Evolutionary conservation across 768 basidiomycete genomes (phyloP).

Genomic region (Podaxis carcinomalis): DNA sequence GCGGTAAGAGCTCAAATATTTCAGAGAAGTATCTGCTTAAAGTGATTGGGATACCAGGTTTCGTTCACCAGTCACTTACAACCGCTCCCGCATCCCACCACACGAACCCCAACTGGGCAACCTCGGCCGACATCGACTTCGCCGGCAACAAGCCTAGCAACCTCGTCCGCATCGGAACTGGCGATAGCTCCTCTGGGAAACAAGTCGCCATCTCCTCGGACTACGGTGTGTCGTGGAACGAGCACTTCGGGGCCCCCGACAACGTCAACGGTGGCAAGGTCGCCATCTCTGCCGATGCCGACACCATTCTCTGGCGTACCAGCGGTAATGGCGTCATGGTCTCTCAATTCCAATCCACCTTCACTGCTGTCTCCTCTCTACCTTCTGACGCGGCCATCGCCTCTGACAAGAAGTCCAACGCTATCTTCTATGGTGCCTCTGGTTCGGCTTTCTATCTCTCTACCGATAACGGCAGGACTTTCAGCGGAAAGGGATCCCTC

Average conservation of each 20-base stretch:
- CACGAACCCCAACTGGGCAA: constrained; percentile 44
- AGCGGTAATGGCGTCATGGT: constrained; percentile 44
- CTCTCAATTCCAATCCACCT: constrained; percentile 45
- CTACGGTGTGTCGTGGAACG: constrained; percentile 51
- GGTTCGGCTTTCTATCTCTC: constrained; percentile 57
- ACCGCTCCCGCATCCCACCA: constrained; percentile 35
- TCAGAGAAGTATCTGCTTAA: not conserved
- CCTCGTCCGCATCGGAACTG: constrained; percentile 51
- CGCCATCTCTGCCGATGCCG: constrained; percentile 48
- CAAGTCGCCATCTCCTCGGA: constrained; percentile 57
- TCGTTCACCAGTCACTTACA: constrained; percentile 40
- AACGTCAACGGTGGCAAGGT: constrained; percentile 42
- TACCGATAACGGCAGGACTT: constrained; percentile 50
- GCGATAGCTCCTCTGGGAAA: constrained; percentile 40
- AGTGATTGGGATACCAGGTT: constrained; percentile 28
- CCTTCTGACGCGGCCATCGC: constrained; percentile 54
- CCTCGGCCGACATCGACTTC: constrained; percentile 47
- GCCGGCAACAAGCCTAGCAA: constrained; percentile 47
- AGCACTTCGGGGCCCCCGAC: constrained; percentile 50
- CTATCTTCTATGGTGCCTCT: constrained; percentile 57
- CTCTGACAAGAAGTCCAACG: constrained; percentile 55
- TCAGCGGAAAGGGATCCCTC: constrained; percentile 37
- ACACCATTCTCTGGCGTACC: constrained; percentile 57
- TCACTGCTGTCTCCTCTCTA: constrained; percentile 45
- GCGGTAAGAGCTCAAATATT: constrained; percentile 29